These are phyloP conservation scores for Ramaria rubella DNA, from an alignment of 768 basidiomycete species.

Conservation along the genomic window DNA sequence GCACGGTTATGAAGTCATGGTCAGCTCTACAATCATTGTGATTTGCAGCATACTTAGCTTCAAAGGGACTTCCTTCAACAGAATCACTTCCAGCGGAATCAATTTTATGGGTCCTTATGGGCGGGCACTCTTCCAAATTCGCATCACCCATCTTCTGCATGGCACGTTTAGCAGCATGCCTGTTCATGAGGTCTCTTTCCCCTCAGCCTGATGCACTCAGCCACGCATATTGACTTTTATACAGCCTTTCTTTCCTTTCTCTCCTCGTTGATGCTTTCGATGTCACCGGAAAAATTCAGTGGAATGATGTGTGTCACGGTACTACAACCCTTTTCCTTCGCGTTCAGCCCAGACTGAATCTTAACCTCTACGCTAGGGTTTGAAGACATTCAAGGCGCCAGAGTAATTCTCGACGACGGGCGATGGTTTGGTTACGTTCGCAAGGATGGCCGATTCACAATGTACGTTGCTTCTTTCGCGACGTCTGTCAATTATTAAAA, in stretches of 20 bases:
- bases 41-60: neutral
- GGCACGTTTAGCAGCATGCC: neutral
- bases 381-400: constrained; percentile 30
- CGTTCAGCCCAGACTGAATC: constrained; percentile 10
- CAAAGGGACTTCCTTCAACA: neutral
- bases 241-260: constrained; percentile 10
- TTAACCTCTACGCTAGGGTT: neutral
- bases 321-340: constrained; percentile 1
- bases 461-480: constrained; percentile 38
- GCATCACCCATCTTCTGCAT: neutral
- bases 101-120: neutral
- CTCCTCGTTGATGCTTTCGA: constrained; percentile 40
- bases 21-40: neutral
- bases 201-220: neutral
- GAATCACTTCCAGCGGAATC: neutral
- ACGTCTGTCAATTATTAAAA: neutral
- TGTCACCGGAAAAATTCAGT: constrained; percentile 54
- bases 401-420: constrained; percentile 56
- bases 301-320: constrained; percentile 71
- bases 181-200: neutral
- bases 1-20: neutral
- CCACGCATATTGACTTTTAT: neutral
- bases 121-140: neutral
- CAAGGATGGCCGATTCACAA: constrained; percentile 54
- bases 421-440: constrained; percentile 43